Percentiles rank a stretch among this genome's conserved stretches.
Conservation (phyloP, 306 rosid species). For the Quercus bicolor region DNA sequence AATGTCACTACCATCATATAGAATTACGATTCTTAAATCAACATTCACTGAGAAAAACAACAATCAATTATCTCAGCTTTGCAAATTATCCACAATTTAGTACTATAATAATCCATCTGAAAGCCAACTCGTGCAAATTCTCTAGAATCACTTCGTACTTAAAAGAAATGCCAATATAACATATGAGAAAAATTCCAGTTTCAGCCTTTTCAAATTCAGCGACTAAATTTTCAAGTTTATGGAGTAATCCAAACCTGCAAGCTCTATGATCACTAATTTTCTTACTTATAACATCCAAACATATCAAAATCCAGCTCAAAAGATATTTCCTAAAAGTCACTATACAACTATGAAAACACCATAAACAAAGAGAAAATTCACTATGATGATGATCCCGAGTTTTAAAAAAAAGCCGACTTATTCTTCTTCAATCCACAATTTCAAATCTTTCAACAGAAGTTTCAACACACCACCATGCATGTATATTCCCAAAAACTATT, state of each 20-base stretch:
- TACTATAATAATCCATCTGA: not conserved
- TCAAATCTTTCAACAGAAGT: not conserved
- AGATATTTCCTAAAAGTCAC: too few species aligned
- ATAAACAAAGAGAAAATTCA: too few species aligned
- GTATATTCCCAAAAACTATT: not conserved
- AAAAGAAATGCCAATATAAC: too few species aligned
- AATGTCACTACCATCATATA: not conserved
- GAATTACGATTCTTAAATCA: not conserved
- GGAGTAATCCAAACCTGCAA: too few species aligned
- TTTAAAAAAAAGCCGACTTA: too few species aligned
- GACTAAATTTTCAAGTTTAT: not conserved
- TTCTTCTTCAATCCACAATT: not conserved
- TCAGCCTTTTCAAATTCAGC: not conserved
- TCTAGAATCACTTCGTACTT: too few species aligned
- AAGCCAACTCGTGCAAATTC: not conserved
- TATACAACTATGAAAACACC: too few species aligned
- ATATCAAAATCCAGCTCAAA: not conserved
- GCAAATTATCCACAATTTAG: not conserved
- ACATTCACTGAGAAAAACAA: not conserved
- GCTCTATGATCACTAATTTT: too few species aligned
- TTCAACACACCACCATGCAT: not conserved
- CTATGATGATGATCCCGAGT: too few species aligned
- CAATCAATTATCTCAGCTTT: not conserved
- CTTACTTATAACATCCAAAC: not conserved
- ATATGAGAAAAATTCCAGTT: not conserved